These are phyloP conservation scores for Umbelopsis sp. DNA, from an alignment of 192 early-diverging fungal genomes.

Conservation along the genomic window DNA sequence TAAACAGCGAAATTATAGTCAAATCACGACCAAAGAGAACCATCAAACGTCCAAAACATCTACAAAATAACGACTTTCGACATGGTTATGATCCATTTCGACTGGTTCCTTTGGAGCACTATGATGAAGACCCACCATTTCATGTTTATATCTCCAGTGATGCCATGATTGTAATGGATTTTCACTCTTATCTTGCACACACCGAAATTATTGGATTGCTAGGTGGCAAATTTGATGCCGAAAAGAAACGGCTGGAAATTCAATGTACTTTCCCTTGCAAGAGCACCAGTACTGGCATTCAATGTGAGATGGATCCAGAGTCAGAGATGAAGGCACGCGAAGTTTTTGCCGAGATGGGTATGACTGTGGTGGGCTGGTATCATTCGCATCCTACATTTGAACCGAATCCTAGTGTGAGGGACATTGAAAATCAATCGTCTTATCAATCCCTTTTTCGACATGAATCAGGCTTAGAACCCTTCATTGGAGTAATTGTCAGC, in stretches of 20 bases:
- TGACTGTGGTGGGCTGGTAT: constrained; percentile 90
- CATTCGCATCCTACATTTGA: constrained; percentile 96
- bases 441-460: constrained; percentile 79
- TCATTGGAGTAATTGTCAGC: constrained; percentile 86
- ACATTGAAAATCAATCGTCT: constrained; percentile 86
- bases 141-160: constrained; percentile 49
- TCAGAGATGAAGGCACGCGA: constrained; percentile 85
- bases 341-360: constrained; percentile 63
- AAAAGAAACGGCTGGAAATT: constrained; percentile 53
- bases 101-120: constrained; percentile 51
- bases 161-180: constrained; percentile 82
- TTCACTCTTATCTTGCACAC: constrained; percentile 88
- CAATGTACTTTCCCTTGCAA: constrained; percentile 79
- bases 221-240: constrained; percentile 72
- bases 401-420: constrained; percentile 84
- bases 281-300: constrained; percentile 78
- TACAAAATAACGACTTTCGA: constrained; percentile 33
- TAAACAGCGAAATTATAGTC: neutral
- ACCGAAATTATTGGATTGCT: constrained; percentile 94
- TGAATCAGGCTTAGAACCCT: constrained; percentile 73
- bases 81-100: constrained; percentile 59
- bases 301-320: constrained; percentile 94
- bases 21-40: constrained; percentile 32
- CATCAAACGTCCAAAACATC: constrained; percentile 21
- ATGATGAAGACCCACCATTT: constrained; percentile 54